Evolutionary conservation across 768 basidiomycete species (phyloP).

Genomic region (Tulasnella sp.): DNA sequence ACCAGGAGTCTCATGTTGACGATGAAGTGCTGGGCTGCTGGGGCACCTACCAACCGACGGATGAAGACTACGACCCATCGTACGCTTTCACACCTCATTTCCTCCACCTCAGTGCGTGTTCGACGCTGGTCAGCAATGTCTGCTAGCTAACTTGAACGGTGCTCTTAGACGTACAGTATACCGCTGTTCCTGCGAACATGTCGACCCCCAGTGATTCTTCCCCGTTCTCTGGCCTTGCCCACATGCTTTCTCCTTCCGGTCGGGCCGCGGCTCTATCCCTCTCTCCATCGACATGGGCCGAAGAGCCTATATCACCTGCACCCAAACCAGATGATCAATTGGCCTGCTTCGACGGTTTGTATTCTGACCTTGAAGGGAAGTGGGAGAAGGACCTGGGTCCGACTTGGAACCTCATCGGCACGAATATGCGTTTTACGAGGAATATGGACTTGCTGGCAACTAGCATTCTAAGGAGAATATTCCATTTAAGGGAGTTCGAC

Average conservation of each 20-base stretch:
- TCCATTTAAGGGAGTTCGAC: background rate
- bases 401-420: conserved; percentile 38
- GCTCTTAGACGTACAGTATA: background rate
- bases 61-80: background rate
- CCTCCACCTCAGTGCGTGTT: background rate
- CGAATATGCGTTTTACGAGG: conserved; percentile 8
- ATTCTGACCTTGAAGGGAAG: conserved; percentile 31
- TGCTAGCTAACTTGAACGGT: background rate
- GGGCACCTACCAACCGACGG: background rate
- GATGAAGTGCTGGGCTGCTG: conserved; percentile 12
- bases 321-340: conserved; percentile 38
- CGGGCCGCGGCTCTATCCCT: background rate
- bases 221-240: background rate
- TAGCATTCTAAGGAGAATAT: background rate
- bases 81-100: background rate
- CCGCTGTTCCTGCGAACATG: background rate
- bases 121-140: background rate
- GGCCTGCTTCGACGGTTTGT: conserved; percentile 38
- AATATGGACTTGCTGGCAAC: background rate
- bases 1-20: background rate
- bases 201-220: background rate
- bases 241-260: background rate
- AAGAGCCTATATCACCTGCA: background rate
- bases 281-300: background rate
- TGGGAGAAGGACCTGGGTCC: conserved; percentile 39